Percentiles rank a stretch among this genome's conserved stretches.
phyloP scores from a whole-genome alignment of 805 yeast species.

The Naumovozyma dairenensis region DNA sequence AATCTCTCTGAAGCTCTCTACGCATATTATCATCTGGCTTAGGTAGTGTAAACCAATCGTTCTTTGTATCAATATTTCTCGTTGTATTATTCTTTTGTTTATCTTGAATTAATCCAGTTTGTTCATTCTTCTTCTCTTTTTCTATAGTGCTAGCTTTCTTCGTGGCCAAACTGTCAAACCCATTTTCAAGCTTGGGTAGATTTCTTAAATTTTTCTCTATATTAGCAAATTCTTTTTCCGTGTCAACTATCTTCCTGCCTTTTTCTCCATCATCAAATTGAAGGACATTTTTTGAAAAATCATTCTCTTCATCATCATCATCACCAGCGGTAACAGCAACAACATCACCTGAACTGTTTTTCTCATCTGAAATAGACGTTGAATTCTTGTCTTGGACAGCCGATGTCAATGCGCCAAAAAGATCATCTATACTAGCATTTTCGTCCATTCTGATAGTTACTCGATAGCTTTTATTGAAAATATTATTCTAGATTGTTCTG shows the following conservation, averaged over 20 bases:
- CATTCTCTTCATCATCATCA: background rate
- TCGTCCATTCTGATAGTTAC: background rate
- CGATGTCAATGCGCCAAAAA: conserved; percentile 13
- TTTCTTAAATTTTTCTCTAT: conserved; percentile 20
- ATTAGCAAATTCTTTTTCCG: conserved; percentile 18
- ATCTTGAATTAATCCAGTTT: background rate
- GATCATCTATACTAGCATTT: conserved; percentile 10
- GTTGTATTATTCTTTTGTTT: background rate
- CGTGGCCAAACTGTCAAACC: conserved; percentile 20
- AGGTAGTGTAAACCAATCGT: conserved; percentile 76
- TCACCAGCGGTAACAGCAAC: conserved; percentile 1
- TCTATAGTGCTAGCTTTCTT: background rate
- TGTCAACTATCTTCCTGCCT: conserved; percentile 10
- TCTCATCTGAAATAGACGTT: background rate
- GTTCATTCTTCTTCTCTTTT: background rate
- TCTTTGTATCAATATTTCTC: conserved; percentile 3
- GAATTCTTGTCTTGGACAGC: conserved; percentile 1
- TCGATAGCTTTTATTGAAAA: too few relatives aligned
- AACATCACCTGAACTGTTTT: conserved; percentile 1
- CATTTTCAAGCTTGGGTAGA: conserved; percentile 24
- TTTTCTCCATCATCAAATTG: conserved; percentile 10
- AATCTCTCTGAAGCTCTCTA: conserved; percentile 52
- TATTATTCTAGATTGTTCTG: too few relatives aligned
- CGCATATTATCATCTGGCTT: conserved; percentile 63
- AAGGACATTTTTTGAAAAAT: conserved; percentile 8